Evolutionary conservation across 164 flowering plant genomes (phyloP), one percentile per base, ranked within the genome.

Genomic region (Aristolochia fimbriata): DNA sequence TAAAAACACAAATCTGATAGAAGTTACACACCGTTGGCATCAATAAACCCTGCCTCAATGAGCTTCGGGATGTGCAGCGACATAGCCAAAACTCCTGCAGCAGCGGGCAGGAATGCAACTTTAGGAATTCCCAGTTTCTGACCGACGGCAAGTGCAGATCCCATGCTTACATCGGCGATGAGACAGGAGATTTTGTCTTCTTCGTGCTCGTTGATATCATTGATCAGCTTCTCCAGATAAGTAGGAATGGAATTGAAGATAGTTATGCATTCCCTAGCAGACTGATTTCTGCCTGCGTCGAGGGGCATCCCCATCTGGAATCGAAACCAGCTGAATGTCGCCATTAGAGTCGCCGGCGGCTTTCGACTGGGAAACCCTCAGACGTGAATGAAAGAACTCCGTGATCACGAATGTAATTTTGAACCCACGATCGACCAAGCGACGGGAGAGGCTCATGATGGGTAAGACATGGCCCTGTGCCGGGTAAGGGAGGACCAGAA

Each of bases 371-470:
- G 50, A 57, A 15, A 58, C 64, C n/a, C 58, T 13, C 1, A 72
- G 20, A 25, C 59, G 56, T 0, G 22, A 61, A 23, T 71, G 72
- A 20, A 45, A 55, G 65, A 21, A 56, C 19, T 74, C 70, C 0
- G 70, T 65, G 70, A 59, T 62, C 11, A 71, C 74, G 57, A 71
- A 68, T 27, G 72, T 74, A 47, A 75, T 66, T 22, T 55, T 65
- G 51, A 72, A 24, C 0, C 78, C 76, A 23, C 52, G 67, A 24
- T 58, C 47, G 23, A 60, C 73, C 31, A 75, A 45, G 59, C 65
- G 21, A 9, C 17, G 52, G 6, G 71, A 66, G 15, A 72, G 31
- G 31, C 62, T 68, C 70, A 75, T 66, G 47, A 75, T 64, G 19
- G 78, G 73, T 51, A 57, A 54, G 24, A 72, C 71, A 41, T 61